These are phyloP conservation scores for Ustilago trichophora DNA, from an alignment of 1,284 basidiomycete species.

Conservation along the genomic window DNA sequence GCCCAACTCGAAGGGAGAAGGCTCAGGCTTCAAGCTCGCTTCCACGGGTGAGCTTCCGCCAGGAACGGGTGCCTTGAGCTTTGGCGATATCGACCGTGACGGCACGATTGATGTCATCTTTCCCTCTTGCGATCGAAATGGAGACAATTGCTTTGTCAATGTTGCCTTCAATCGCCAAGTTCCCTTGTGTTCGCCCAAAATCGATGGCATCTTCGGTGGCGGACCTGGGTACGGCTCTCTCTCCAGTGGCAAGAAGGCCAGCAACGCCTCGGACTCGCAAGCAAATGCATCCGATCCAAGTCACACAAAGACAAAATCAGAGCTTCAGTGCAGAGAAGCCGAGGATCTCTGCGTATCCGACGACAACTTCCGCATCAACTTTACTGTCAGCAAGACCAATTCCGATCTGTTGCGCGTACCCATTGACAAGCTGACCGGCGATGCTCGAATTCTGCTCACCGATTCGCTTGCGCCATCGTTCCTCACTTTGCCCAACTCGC, in stretches of 20 bases:
- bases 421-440: constrained; percentile 71
- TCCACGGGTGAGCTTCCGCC: constrained; percentile 77
- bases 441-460: constrained; percentile 75
- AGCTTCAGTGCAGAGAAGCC: constrained; percentile 71
- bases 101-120: constrained; percentile 96
- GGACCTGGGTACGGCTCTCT: constrained; percentile 29
- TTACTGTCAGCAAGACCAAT: constrained; percentile 72
- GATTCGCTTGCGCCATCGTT: constrained; percentile 68
- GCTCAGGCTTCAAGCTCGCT: constrained; percentile 77
- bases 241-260: constrained; percentile 4
- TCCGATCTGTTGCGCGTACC: constrained; percentile 76
- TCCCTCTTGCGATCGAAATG: constrained; percentile 74
- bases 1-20: constrained; percentile 43
- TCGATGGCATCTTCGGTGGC: constrained; percentile 50
- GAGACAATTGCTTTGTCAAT: constrained; percentile 81
- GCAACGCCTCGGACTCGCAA: background rate
- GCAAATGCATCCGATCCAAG: background rate
- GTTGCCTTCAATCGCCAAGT: constrained; percentile 94
- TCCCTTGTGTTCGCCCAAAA: constrained; percentile 73
- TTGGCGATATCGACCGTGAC: constrained; percentile 94
- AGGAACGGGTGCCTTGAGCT: constrained; percentile 82
- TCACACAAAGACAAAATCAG: background rate
- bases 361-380: constrained; percentile 79
- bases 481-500: constrained; percentile 75
- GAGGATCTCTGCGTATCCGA: constrained; percentile 85